A percentile compares a stretch with the other conserved stretches of the same genome.
Evolutionary conservation across 306 rosid species (phyloP).

Genomic region (Begonia peltatifolia): DNA sequence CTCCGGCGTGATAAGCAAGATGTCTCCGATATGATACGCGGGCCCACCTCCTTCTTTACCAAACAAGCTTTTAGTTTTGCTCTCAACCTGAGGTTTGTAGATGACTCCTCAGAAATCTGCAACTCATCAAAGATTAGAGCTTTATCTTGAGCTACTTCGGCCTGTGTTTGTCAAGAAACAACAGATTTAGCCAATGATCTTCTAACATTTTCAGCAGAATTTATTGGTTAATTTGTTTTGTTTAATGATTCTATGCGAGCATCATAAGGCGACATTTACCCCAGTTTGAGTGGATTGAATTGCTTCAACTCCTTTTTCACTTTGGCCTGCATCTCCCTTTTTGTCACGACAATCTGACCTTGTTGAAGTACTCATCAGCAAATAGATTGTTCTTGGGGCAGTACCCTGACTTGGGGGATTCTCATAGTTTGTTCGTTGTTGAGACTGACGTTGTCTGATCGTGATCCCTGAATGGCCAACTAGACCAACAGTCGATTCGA

Average conservation of each 20-base stretch:
- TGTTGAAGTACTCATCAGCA: conserved; percentile 6
- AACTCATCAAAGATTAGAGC: conserved; percentile 1
- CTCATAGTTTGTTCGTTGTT: conserved; percentile 1
- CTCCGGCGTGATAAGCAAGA: not conserved
- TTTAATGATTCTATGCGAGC: no score
- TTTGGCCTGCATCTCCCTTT: conserved; percentile 1
- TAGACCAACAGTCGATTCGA: not conserved
- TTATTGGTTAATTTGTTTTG: no score
- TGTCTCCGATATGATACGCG: not conserved
- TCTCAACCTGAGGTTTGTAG: conserved; percentile 9
- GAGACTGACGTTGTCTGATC: conserved; percentile 14
- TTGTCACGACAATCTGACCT: conserved; percentile 5
- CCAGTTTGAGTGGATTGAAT: conserved; percentile 8
- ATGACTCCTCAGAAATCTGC: conserved; percentile 5
- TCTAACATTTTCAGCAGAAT: no score
- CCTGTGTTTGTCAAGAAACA: not conserved
- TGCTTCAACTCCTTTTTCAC: conserved; percentile 6
- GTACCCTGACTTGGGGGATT: conserved; percentile 4
- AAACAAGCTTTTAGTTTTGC: not conserved
- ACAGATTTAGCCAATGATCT: no score
- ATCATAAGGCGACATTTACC: conserved; percentile 5
- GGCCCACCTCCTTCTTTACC: not conserved
- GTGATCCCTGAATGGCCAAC: conserved; percentile 13
- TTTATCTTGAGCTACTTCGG: not conserved
- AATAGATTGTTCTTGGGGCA: conserved; percentile 17